Percentiles rank a stretch among this genome's conserved stretches.
These are phyloP conservation scores for Spergularia bocconei DNA, from an alignment of 148 eudicot species.

Conservation along the genomic window DNA sequence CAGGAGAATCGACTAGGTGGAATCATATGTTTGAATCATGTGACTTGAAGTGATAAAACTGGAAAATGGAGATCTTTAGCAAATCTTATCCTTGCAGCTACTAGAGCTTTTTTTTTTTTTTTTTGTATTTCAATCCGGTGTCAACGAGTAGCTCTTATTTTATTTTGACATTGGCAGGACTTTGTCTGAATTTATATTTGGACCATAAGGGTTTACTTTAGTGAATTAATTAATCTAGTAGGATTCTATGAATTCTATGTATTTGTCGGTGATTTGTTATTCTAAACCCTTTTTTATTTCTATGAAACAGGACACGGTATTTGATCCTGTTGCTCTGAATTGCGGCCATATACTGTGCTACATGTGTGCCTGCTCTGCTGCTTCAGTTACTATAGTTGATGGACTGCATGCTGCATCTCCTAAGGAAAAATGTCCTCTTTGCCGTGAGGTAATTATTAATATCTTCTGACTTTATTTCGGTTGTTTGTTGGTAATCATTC, in stretches of 20 bases:
- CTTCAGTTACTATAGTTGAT: slow-evolving; percentile 80
- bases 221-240: neutral
- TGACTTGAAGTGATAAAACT: too few species aligned
- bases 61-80: neutral
- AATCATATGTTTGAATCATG: too few species aligned
- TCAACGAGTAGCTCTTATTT: neutral
- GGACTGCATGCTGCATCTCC: slow-evolving; percentile 61
- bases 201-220: neutral
- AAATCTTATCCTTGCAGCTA: neutral
- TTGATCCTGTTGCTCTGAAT: slow-evolving; percentile 77
- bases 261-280: neutral
- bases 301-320: slow-evolving; percentile 65
- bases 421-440: slow-evolving; percentile 76
- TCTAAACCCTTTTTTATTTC: neutral
- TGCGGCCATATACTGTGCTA: slow-evolving; percentile 91
- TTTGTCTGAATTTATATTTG: neutral
- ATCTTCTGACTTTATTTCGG: neutral
- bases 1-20: too few species aligned
- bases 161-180: neutral
- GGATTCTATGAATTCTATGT: neutral
- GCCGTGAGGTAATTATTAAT: slow-evolving; percentile 59
- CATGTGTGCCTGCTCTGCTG: slow-evolving; percentile 86
- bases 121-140: slow-evolving; percentile 2
- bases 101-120: neutral
- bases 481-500: neutral